phyloP scores from a whole-genome alignment of 2,329 filamentous ascomycete genomes.

The Alternaria infectoria region DNA sequence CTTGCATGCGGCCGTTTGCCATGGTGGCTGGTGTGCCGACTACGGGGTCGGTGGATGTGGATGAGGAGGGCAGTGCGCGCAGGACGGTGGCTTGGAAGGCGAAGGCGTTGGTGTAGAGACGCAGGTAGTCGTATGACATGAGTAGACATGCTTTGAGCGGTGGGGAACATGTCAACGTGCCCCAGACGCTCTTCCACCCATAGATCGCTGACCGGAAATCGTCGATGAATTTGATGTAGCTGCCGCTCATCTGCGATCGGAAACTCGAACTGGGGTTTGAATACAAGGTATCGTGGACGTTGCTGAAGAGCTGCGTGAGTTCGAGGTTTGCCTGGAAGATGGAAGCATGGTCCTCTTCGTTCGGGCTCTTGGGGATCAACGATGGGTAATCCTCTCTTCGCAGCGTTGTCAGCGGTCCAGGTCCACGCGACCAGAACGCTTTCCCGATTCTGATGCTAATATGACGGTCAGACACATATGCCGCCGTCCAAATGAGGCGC shows the following conservation, averaged over 20 bases:
- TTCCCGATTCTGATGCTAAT: conserved; percentile 75
- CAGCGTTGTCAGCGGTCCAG: conserved; percentile 69
- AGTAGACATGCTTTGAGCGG: conserved; percentile 71
- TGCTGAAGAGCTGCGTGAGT: conserved; percentile 73
- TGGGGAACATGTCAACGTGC: conserved; percentile 68
- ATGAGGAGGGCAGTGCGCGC: conserved; percentile 48
- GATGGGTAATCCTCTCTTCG: conserved; percentile 72
- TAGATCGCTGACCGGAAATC: conserved; percentile 73
- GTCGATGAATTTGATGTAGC: conserved; percentile 77
- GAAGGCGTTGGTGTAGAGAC: conserved; percentile 77
- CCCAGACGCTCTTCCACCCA: conserved; percentile 75
- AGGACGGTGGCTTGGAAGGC: conserved; percentile 74
- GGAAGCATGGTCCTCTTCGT: conserved; percentile 70
- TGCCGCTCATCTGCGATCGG: conserved; percentile 72
- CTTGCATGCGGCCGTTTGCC: conserved; percentile 34
- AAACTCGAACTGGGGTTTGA: conserved; percentile 73
- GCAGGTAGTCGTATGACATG: conserved; percentile 74
- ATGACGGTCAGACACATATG: conserved; percentile 44
- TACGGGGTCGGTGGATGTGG: conserved; percentile 14
- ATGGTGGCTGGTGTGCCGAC: neutral
- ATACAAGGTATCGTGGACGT: conserved; percentile 76
- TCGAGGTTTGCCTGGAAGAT: conserved; percentile 76
- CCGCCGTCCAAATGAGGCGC: conserved; percentile 70
- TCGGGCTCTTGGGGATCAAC: conserved; percentile 63
- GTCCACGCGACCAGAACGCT: conserved; percentile 76